Base-by-base conservation (phyloP, 1,284 basidiomycete species). In the Cutaneotrichosporon curvatum region DNA sequence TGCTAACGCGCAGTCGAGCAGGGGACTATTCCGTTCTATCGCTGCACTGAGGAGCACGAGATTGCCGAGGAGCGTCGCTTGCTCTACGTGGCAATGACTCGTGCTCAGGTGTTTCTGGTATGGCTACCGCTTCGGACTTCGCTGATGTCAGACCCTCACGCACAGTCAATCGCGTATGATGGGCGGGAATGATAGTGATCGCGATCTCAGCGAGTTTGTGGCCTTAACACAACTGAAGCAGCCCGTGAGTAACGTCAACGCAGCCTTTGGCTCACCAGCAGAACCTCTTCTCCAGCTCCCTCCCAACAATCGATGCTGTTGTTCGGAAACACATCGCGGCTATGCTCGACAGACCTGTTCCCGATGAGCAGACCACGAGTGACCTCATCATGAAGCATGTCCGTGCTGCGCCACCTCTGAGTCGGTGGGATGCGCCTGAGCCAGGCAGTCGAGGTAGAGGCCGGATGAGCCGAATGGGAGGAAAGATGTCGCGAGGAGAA, bases 21-120 rank as follows among this genome's bases (percentile, higher is more conserved):
- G 37, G 85, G 83, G 0, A 83, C 79, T 0, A 88, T 84, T 58
- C 90, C 89, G 1, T 86, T 85, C 42, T 81, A 82, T 62, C 79
- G 84, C 8, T 79, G 81, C 25, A 63, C 59, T 1, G 69, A 71
- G 49, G 57, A 68, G 21, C 83, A 87, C 16, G 83, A 91, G 64
- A 68, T 80, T 2, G 82, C 83, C 19, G 90, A 94, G 74, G 89
- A 94, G 70, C 75, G 86, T 41, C 82, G 88, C 9, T 70, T 94
- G 46, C 77, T 92, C 18, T 95, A 91, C 62, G 89, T 94, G 4
- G 89, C 87, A 1, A 90, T 88, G 73, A 95, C 89, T 0, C 80
- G 89, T 10, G 89, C 89, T 1, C 84, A 92, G 62, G 75, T 76
- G 3, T 73, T 89, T 15, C 74, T 92, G 21, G 71, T 72, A 19